A percentile compares a stretch with the other conserved stretches of the same genome.
Evolutionary conservation across 257 asterid species (phyloP).

Genomic region (Solanum okadae): DNA sequence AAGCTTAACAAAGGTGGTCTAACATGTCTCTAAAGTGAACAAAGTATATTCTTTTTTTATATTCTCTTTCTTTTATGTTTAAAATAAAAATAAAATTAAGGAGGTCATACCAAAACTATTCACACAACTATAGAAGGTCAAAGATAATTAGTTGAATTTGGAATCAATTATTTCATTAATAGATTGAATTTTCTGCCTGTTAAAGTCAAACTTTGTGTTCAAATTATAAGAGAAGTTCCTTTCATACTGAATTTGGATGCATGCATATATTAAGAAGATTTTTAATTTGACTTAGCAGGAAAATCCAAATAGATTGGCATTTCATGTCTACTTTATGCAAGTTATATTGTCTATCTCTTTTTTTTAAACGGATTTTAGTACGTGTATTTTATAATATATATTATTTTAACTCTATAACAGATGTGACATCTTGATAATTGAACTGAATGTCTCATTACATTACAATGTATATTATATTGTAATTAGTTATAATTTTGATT

Average conservation of each 20-base stretch:
- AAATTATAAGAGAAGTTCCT: background rate
- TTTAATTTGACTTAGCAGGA: background rate
- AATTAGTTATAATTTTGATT: background rate
- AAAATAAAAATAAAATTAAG: background rate
- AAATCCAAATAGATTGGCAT: background rate
- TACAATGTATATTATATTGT: background rate
- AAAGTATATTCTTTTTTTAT: background rate
- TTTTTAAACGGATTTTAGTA: background rate
- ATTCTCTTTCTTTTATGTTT: background rate
- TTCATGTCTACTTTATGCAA: background rate
- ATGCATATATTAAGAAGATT: background rate
- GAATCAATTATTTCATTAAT: background rate
- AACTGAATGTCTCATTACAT: rapidly evolving
- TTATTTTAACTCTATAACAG: no score
- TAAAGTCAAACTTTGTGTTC: background rate
- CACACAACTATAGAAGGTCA: background rate
- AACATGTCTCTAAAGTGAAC: background rate
- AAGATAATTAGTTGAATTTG: background rate
- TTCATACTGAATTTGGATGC: background rate
- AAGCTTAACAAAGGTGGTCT: background rate
- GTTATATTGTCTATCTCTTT: background rate
- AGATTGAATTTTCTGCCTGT: background rate
- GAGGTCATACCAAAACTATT: background rate
- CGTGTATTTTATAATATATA: background rate
- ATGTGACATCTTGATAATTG: background rate